phyloP scores from a whole-genome alignment of 495 filamentous ascomycete species.

The Annulohypoxylon maeteangense region DNA sequence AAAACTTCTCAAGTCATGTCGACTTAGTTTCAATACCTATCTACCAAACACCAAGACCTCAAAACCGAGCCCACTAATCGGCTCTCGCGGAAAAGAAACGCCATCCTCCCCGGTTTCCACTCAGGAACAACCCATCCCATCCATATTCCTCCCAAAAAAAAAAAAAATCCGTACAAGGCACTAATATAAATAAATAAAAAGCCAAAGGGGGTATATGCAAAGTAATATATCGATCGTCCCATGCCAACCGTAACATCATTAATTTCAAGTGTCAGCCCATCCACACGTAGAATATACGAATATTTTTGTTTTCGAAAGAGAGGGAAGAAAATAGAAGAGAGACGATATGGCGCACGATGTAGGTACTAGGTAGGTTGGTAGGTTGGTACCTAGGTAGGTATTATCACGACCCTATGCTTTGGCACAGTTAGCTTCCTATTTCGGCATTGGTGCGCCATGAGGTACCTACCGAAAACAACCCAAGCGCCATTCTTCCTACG shows the following conservation, averaged over 20 bases:
- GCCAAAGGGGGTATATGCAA: constrained; percentile 39
- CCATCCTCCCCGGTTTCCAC: constrained; percentile 19
- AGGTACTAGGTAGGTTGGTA: too few relatives aligned
- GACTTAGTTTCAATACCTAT: not conserved
- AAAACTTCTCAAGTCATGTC: not conserved
- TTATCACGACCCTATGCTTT: constrained; percentile 6
- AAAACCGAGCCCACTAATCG: not conserved
- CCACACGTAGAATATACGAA: not conserved
- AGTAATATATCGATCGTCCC: constrained; percentile 31
- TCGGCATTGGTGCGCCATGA: not conserved
- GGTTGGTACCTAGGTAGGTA: not conserved
- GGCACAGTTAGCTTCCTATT: constrained; percentile 4
- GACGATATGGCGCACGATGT: not conserved
- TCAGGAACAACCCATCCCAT: not conserved
- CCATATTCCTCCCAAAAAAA: constrained; percentile 11
- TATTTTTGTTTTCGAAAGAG: not conserved
- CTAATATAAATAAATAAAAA: constrained; percentile 2
- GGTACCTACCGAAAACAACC: constrained; percentile 9
- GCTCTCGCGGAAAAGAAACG: constrained; percentile 1
- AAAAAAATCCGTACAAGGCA: constrained; percentile 27
- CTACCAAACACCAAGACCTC: not conserved
- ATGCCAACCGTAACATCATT: constrained; percentile 40
- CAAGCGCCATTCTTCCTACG: not conserved
- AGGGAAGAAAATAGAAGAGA: not conserved
- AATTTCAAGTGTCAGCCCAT: constrained; percentile 9